These are phyloP conservation scores for Gaeumannomyces sp. DNA, from an alignment of 2,329 filamentous ascomycete species.

Conservation along the genomic window DNA sequence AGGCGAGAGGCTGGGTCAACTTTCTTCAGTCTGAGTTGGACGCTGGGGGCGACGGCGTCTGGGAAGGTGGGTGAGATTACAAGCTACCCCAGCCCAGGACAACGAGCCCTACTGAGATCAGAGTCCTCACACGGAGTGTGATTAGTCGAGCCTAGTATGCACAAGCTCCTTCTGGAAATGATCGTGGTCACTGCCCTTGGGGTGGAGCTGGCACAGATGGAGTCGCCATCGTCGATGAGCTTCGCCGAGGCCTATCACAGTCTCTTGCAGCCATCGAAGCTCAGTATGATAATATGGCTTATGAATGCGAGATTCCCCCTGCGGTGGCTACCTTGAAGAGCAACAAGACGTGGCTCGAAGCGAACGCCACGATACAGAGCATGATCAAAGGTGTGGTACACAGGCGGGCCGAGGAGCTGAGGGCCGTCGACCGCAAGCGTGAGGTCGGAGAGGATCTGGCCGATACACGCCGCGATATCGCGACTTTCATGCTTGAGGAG, in stretches of 20 bases:
- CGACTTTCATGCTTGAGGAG: slow-evolving; percentile 24
- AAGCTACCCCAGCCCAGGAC: neutral
- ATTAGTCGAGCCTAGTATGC: slow-evolving; percentile 15
- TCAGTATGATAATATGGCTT: slow-evolving; percentile 19
- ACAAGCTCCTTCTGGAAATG: slow-evolving; percentile 27
- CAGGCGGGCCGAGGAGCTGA: slow-evolving; percentile 21
- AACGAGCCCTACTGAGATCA: neutral
- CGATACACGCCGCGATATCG: slow-evolving; percentile 15
- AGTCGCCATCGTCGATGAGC: slow-evolving; percentile 12
- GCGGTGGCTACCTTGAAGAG: slow-evolving; percentile 30
- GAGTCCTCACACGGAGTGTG: neutral
- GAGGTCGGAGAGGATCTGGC: neutral
- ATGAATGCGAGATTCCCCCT: slow-evolving; percentile 6
- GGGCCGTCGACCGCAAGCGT: too few relatives aligned
- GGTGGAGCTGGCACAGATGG: slow-evolving; percentile 26
- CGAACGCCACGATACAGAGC: slow-evolving; percentile 24
- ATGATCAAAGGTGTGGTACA: slow-evolving; percentile 28
- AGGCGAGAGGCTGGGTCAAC: slow-evolving; percentile 24
- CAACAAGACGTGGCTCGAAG: slow-evolving; percentile 26
- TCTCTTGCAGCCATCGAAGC: slow-evolving; percentile 26
- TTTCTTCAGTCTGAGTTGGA: slow-evolving; percentile 24
- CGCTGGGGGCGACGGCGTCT: slow-evolving; percentile 9
- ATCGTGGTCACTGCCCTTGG: slow-evolving; percentile 29
- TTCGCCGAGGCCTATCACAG: slow-evolving; percentile 24
- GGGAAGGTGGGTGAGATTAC: slow-evolving; percentile 7